Evolutionary conservation across 2,329 filamentous ascomycete species (phyloP).

Genomic region (Aciculosporium take): DNA sequence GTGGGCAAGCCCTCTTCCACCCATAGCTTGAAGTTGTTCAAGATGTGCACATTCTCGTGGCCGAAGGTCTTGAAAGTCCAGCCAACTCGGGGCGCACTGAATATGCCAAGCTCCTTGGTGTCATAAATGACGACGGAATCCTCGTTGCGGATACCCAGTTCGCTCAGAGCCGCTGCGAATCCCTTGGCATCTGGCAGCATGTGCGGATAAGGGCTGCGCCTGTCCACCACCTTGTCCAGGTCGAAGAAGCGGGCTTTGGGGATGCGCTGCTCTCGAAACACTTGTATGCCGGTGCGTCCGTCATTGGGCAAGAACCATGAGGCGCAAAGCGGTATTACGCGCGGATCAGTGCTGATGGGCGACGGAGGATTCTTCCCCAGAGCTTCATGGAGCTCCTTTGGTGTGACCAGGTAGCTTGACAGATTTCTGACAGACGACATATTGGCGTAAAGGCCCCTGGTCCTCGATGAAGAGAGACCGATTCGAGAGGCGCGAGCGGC

Average conservation of each 20-base stretch:
- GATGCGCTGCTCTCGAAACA: slow-evolving; percentile 71
- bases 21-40: slow-evolving; percentile 97
- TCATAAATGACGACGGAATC: slow-evolving; percentile 94
- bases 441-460: slow-evolving; percentile 17
- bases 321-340: slow-evolving; percentile 79
- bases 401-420: slow-evolving; percentile 74
- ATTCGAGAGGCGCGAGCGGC: slow-evolving; percentile 28
- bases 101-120: slow-evolving; percentile 77
- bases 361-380: slow-evolving; percentile 70
- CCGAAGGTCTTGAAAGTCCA: slow-evolving; percentile 91
- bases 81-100: slow-evolving; percentile 81
- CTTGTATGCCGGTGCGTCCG: slow-evolving; percentile 62
- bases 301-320: slow-evolving; percentile 97
- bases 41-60: slow-evolving; percentile 71
- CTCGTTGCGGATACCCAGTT: slow-evolving; percentile 72
- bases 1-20: slow-evolving; percentile 68
- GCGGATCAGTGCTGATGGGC: slow-evolving; percentile 65
- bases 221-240: slow-evolving; percentile 81
- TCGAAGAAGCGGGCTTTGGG: slow-evolving; percentile 92
- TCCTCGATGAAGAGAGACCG: slow-evolving; percentile 23
- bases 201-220: slow-evolving; percentile 79
- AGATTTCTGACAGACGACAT: slow-evolving; percentile 30
- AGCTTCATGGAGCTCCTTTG: slow-evolving; percentile 66
- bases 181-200: slow-evolving; percentile 77
- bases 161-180: slow-evolving; percentile 80